These are phyloP conservation scores for Murraya koenigii DNA, from an alignment of 345 rosid species.

Conservation along the genomic window DNA sequence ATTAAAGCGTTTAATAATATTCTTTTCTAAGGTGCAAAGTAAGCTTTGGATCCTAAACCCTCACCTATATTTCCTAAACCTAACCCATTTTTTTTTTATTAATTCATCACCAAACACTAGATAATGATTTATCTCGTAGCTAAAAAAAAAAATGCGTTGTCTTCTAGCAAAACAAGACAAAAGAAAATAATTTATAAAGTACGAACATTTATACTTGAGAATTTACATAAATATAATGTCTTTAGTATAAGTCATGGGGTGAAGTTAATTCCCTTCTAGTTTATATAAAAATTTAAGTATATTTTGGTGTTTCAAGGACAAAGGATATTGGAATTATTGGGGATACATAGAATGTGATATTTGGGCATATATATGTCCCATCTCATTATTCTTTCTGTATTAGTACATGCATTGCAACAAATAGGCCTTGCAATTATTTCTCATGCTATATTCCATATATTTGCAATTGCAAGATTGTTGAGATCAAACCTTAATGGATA, in stretches of 20 bases:
- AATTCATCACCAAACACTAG: neutral
- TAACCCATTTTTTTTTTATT: constrained; percentile 3
- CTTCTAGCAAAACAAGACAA: too few species aligned
- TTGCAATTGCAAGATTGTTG: too few species aligned
- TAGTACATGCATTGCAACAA: constrained; percentile 7
- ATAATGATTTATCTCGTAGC: neutral
- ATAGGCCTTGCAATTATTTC: constrained; percentile 6
- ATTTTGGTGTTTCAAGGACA: neutral
- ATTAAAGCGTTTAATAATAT: constrained; percentile 27
- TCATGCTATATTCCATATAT: neutral
- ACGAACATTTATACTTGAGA: too few species aligned
- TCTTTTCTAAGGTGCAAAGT: constrained; percentile 9
- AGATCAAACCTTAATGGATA: too few species aligned
- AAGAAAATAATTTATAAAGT: too few species aligned
- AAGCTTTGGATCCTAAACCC: constrained; percentile 24
- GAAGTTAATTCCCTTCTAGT: neutral
- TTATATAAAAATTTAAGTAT: neutral
- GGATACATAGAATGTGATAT: constrained; percentile 21
- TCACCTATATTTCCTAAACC: neutral
- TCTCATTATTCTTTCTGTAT: constrained; percentile 22
- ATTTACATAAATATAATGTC: too few species aligned
- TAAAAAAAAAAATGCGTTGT: neutral
- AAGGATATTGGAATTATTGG: constrained; percentile 24
- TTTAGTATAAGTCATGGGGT: neutral
- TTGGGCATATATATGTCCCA: constrained; percentile 27